Percentiles rank a stretch among this genome's conserved stretches.
Conservation (phyloP, 2,329 filamentous ascomycete genomes). For the Daldinia sp. region DNA sequence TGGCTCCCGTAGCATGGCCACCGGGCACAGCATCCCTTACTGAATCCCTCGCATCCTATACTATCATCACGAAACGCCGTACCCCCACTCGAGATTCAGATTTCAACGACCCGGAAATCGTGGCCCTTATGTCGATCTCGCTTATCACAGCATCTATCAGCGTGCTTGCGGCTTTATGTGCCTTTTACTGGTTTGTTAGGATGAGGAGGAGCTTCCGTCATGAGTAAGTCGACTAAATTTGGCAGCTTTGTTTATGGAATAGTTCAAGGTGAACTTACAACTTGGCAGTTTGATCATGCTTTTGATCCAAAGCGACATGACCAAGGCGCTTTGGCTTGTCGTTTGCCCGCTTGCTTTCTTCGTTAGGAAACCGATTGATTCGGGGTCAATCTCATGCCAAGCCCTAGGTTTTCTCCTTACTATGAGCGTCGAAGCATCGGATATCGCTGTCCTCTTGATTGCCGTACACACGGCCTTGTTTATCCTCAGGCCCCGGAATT, state of each 20-base stretch:
- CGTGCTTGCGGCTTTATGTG: conserved; percentile 61
- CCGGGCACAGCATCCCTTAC: conserved; percentile 3
- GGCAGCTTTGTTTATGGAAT: background rate
- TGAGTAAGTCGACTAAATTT: conserved; percentile 59
- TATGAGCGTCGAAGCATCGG: conserved; percentile 73
- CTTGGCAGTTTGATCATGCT: conserved; percentile 72
- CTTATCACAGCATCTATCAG: conserved; percentile 60
- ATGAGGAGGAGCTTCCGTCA: conserved; percentile 80
- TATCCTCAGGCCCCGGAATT: conserved; percentile 66
- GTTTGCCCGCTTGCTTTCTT: conserved; percentile 70
- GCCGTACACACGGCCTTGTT: conserved; percentile 76
- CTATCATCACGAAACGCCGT: conserved; percentile 27
- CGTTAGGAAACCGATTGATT: conserved; percentile 57
- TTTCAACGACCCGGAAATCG: conserved; percentile 25
- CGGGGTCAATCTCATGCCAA: conserved; percentile 68
- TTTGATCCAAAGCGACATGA: conserved; percentile 75
- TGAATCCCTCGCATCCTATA: conserved; percentile 14
- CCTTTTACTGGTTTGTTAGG: conserved; percentile 75
- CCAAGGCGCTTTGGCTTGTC: conserved; percentile 74
- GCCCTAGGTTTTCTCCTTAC: conserved; percentile 73
- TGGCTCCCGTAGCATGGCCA: conserved; percentile 36
- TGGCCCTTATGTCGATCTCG: conserved; percentile 51
- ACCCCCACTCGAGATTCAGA: background rate
- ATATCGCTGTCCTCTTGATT: conserved; percentile 76
- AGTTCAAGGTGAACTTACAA: conserved; percentile 26